A percentile compares a stretch with the other conserved stretches of the same genome.
Conservation (phyloP, 306 rosid species). For the Pterocarpus santalinus region DNA sequence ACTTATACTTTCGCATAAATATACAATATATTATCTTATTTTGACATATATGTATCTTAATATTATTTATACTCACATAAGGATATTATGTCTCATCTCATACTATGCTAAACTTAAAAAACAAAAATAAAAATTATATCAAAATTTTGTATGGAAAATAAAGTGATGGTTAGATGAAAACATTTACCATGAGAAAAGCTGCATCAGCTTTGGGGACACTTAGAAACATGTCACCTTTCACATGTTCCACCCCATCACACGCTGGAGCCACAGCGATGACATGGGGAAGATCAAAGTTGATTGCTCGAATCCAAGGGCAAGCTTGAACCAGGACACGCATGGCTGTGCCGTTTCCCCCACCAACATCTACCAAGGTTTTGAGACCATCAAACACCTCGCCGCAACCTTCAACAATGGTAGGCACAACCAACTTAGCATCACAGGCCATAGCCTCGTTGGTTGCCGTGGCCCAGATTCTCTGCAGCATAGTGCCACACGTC, state of each 20-base stretch:
- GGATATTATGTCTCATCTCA: too few species aligned
- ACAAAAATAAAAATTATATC: too few species aligned
- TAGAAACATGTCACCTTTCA: neutral
- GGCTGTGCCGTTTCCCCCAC: slow-evolving; percentile 67
- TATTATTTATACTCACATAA: too few species aligned
- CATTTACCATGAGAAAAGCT: neutral
- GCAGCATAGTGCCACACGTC: slow-evolving; percentile 56
- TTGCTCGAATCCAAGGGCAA: slow-evolving; percentile 56
- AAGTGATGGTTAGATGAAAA: too few species aligned
- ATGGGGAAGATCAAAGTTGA: slow-evolving; percentile 71
- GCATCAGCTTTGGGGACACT: neutral
- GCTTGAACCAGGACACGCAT: slow-evolving; percentile 46
- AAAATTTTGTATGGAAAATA: too few species aligned
- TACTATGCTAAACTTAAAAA: too few species aligned
- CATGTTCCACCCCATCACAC: neutral
- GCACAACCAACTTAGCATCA: slow-evolving; percentile 36
- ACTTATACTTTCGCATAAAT: too few species aligned
- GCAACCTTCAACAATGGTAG: slow-evolving; percentile 46
- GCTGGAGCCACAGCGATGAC: slow-evolving; percentile 47
- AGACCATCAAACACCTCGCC: slow-evolving; percentile 54
- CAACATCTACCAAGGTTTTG: slow-evolving; percentile 63
- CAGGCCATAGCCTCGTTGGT: slow-evolving; percentile 67
- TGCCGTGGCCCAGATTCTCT: slow-evolving; percentile 38
- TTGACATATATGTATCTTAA: too few species aligned
- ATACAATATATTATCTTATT: too few species aligned